Conservation (phyloP, 2,329 filamentous ascomycete genomes). For the Botrytis tulipae region DNA sequence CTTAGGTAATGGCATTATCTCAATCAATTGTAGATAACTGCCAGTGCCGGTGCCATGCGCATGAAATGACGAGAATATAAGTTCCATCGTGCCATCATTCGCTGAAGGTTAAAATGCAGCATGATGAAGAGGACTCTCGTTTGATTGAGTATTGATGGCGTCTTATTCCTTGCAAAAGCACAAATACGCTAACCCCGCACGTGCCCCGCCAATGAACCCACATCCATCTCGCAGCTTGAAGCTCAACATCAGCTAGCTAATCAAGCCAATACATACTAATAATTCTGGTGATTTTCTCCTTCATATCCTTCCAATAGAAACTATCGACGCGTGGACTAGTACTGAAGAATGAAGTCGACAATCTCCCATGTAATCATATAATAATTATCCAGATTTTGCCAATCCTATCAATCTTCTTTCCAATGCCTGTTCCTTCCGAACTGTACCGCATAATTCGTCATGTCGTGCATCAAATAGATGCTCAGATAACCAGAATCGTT, state of each 20-base stretch:
- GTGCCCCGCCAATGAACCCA: slow-evolving; percentile 3
- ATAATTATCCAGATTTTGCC: not conserved
- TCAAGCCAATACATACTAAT: not conserved
- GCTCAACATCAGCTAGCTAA: not conserved
- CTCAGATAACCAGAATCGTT: not conserved
- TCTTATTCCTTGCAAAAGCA: slow-evolving; percentile 23
- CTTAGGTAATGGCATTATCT: slow-evolving; percentile 1
- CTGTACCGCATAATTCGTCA: not conserved
- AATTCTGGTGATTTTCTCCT: no score
- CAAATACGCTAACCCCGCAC: slow-evolving; percentile 10
- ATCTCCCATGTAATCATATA: slow-evolving; percentile 17
- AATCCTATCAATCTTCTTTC: slow-evolving; percentile 1
- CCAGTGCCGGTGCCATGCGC: not conserved
- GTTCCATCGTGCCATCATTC: slow-evolving; percentile 9
- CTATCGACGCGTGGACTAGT: not conserved
- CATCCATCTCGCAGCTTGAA: not conserved
- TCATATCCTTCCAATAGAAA: no score
- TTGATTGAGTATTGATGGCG: slow-evolving; percentile 30
- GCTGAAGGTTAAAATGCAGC: not conserved
- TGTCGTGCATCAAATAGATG: not conserved
- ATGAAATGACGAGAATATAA: slow-evolving; percentile 3
- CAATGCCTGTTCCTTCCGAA: not conserved
- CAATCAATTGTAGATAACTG: not conserved
- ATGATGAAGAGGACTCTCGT: not conserved
- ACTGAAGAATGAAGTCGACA: slow-evolving; percentile 9